Conservation (phyloP, 2,329 filamentous ascomycete species). For the Trichoderma guizhouense region DNA sequence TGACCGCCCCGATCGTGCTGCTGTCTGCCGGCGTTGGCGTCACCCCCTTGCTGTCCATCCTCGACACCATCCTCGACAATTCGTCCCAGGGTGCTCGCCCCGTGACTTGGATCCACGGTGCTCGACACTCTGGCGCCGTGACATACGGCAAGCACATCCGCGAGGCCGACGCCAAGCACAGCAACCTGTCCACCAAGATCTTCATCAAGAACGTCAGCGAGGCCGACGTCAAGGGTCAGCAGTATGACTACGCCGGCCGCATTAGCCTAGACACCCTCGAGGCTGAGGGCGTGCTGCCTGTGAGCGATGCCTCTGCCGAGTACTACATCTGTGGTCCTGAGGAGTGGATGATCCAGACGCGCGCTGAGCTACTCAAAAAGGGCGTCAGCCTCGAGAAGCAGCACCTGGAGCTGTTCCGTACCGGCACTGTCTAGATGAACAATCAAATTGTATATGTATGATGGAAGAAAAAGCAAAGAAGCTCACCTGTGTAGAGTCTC, state of each 20-base stretch:
- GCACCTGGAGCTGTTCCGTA: conserved; percentile 66
- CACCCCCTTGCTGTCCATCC: conserved; percentile 63
- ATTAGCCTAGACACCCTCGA: conserved; percentile 57
- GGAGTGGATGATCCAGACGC: conserved; percentile 63
- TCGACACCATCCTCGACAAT: conserved; percentile 48
- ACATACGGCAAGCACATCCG: conserved; percentile 56
- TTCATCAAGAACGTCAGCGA: conserved; percentile 54
- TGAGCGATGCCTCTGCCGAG: conserved; percentile 51
- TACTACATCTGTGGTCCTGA: conserved; percentile 73
- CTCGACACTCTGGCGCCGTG: conserved; percentile 47
- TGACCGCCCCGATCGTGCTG: conserved; percentile 56
- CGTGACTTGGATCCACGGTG: conserved; percentile 62
- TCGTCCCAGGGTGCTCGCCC: conserved; percentile 36
- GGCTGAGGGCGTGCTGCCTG: conserved; percentile 50
- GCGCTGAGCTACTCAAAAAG: conserved; percentile 47
- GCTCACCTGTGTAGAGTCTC: neutral
- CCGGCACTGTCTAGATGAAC: conserved; percentile 36
- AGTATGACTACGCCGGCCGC: conserved; percentile 59
- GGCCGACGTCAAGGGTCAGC: conserved; percentile 44
- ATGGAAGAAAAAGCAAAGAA: neutral
- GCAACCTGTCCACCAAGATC: conserved; percentile 41
- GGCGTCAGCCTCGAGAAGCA: conserved; percentile 59
- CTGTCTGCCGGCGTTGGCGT: conserved; percentile 67
- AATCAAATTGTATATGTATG: neutral
- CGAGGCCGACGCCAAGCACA: conserved; percentile 37